Base-by-base conservation (phyloP, 768 basidiomycete genomes). In the Boletus sp. region DNA sequence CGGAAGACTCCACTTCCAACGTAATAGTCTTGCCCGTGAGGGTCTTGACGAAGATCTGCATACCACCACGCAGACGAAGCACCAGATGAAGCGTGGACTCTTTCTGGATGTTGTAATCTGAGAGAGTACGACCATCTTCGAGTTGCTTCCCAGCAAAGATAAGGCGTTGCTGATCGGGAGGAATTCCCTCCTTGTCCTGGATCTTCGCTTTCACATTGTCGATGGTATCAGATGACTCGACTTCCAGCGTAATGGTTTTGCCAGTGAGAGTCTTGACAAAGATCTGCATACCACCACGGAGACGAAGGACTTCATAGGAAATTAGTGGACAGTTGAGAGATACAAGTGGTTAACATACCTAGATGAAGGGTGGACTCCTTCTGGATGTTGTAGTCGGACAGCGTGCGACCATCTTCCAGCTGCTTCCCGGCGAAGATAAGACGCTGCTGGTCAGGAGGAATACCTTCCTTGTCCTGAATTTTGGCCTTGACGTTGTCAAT, bases 121-220 rank as follows among this genome's bases (percentile, higher is more conserved):
- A 77, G 5, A 94, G 80, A 0, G 94, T 97, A 47, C 94, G 89
- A 4, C 94, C 94, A 55, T 97, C 94, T 71, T 96, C 94, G 11
- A 95, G 76, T 67, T 96, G 94, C 78, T 96, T 96, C 46, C 94
- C 94, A 45, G 94, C 94, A 62, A 95, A 96, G 70, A 90, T 93
- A 46, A 94, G 76, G 44, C 93, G 89, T 66, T 95, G 94, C 67
- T 94, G 92, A 63, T 94, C 89, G 3, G 89, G 37, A 29, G 89
- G 89, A 32, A 90, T 91, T 0, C 89, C 90, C 59, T 90, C 89
- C 73, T 89, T 90, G 67, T 91, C 89, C 62, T 89, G 88, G 18
- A 90, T 90, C 77, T 89, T 88, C 3, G 86, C 80, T 71, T 87
- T 88, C 24, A 94, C 92, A 63, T 94, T 92, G 70, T 95, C 93